These are phyloP conservation scores for Trypanosoma lewisi DNA, from an alignment of 208 protist genomes.

Conservation along the genomic window DNA sequence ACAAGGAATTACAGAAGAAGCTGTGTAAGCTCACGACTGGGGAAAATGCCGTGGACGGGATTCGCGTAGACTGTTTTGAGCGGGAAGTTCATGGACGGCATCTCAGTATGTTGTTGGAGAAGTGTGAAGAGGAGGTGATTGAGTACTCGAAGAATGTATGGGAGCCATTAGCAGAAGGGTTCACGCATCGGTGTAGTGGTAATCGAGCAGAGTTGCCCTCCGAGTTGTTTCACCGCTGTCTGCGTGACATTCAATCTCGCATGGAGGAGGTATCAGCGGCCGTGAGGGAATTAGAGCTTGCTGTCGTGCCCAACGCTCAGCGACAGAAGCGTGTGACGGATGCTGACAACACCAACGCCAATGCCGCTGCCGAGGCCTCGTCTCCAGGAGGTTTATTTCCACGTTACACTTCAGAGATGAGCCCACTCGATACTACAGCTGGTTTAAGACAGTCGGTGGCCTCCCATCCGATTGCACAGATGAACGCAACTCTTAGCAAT, in stretches of 20 bases:
- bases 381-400: conserved; percentile 8
- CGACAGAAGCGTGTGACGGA: conserved; percentile 8
- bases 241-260: conserved; percentile 25
- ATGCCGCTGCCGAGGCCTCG: neutral
- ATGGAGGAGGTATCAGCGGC: conserved; percentile 42
- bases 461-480: conserved; percentile 42
- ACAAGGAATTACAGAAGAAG: conserved; percentile 39
- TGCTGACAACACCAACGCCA: conserved; percentile 14
- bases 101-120: conserved; percentile 45
- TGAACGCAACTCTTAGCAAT: conserved; percentile 66
- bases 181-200: conserved; percentile 22
- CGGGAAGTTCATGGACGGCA: conserved; percentile 52
- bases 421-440: conserved; percentile 7
- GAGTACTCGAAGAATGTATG: conserved; percentile 62
- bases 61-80: conserved; percentile 60
- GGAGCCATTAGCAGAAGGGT: conserved; percentile 60
- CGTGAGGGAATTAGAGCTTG: conserved; percentile 47
- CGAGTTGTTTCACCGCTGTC: conserved; percentile 19
- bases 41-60: conserved; percentile 44
- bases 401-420: conserved; percentile 4
- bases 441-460: neutral
- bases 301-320: conserved; percentile 35
- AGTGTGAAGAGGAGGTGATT: conserved; percentile 48
- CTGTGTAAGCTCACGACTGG: conserved; percentile 26
- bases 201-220: conserved; percentile 21